Evolutionary conservation across 1,284 basidiomycete genomes (phyloP).

Genomic region (Tremellales sp.): DNA sequence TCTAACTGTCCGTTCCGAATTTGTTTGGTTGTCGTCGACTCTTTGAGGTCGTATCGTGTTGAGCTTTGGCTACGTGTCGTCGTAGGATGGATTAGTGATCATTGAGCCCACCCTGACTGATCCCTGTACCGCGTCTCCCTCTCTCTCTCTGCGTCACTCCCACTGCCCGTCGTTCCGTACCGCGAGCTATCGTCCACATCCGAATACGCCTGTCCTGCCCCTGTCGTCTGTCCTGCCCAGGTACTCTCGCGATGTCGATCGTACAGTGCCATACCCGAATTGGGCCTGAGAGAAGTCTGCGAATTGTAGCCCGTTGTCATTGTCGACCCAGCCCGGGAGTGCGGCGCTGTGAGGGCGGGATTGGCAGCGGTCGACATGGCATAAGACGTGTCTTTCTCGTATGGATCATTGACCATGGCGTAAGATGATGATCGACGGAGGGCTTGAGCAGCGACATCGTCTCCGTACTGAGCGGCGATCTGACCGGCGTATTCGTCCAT

Average conservation of each 20-base stretch:
- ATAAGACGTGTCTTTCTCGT: slow-evolving; percentile 6
- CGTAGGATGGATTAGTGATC: no score
- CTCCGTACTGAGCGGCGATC: slow-evolving; percentile 47
- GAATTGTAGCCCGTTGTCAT: not conserved
- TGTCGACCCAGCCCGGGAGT: slow-evolving; percentile 5
- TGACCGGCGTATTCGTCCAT: slow-evolving; percentile 64
- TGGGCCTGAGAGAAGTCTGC: not conserved
- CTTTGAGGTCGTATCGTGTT: no score
- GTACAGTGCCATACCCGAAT: not conserved
- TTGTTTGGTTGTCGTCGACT: no score
- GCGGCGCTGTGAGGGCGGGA: slow-evolving; percentile 3
- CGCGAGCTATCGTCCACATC: slow-evolving; percentile 1
- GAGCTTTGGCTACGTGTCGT: no score
- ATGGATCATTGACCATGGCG: slow-evolving; percentile 9
- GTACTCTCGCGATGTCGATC: not conserved
- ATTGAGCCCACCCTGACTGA: not conserved
- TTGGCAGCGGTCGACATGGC: slow-evolving; percentile 4
- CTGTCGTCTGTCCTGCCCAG: not conserved
- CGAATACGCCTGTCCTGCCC: slow-evolving; percentile 4
- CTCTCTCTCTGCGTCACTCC: slow-evolving; percentile 6
- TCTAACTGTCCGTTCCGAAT: no score
- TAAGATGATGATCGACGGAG: slow-evolving; percentile 37
- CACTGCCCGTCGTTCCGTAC: not conserved
- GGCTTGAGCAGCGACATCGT: slow-evolving; percentile 40
- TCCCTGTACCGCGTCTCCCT: slow-evolving; percentile 1